These are phyloP conservation scores for Brettanomyces nanus DNA, from an alignment of 805 yeast species.

Conservation along the genomic window DNA sequence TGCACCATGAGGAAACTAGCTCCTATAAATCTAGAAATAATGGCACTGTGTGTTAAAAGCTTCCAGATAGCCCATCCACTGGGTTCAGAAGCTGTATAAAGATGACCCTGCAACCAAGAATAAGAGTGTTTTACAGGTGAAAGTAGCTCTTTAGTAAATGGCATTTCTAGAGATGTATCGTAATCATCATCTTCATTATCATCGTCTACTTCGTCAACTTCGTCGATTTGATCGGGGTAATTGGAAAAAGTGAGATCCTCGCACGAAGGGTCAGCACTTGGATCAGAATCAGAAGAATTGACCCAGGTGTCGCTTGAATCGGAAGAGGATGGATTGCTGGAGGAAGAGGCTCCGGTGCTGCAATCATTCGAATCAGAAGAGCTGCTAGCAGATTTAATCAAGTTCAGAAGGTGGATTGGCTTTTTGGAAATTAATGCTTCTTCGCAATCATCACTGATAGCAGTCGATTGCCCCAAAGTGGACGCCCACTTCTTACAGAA, in stretches of 20 bases:
- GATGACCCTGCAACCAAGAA: too few species aligned
- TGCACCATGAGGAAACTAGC: constrained; percentile 42
- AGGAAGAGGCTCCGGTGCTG: background rate
- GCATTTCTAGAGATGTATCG: background rate
- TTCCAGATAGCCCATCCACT: background rate
- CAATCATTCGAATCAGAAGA: background rate
- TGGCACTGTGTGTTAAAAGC: constrained; percentile 30
- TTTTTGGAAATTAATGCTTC: too few species aligned
- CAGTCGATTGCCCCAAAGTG: background rate
- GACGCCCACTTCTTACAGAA: too few species aligned
- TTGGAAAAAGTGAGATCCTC: too few species aligned
- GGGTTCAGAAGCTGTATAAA: background rate
- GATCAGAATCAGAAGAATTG: constrained; percentile 5
- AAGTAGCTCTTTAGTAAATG: too few species aligned
- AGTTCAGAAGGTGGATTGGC: background rate
- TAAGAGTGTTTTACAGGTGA: too few species aligned
- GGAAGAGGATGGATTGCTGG: background rate
- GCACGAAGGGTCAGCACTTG: too few species aligned
- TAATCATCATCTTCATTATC: background rate
- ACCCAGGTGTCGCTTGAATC: background rate
- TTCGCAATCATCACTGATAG: background rate
- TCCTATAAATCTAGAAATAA: constrained; percentile 28
- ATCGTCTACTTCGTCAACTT: background rate
- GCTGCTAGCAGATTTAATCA: background rate
- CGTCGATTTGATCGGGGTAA: too few species aligned